phyloP scores from a whole-genome alignment of 2,329 filamentous ascomycete genomes.

The Cryoendolithus antarcticus region DNA sequence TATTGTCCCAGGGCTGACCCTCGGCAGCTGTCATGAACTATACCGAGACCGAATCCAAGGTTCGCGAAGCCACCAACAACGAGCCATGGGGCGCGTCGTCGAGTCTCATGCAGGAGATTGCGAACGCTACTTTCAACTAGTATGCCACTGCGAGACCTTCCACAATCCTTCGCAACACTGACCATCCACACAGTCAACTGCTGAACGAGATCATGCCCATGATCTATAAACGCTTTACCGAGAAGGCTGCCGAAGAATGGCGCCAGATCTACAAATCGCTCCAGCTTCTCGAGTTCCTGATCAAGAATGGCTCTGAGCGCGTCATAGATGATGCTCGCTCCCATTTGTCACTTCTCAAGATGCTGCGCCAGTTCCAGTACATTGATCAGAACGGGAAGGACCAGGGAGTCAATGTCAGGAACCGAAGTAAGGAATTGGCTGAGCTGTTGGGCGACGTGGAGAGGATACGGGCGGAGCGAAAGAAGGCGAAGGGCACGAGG shows the following conservation, averaged over 20 bases:
- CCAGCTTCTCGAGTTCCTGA: conserved; percentile 88
- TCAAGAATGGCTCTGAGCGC: conserved; percentile 95
- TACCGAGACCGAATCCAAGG: conserved; percentile 77
- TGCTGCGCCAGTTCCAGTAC: conserved; percentile 96
- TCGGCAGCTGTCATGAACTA: conserved; percentile 86
- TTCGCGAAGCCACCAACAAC: conserved; percentile 97
- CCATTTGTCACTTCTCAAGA: conserved; percentile 89
- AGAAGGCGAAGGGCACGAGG: conserved; percentile 81
- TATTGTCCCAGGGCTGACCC: conserved; percentile 5
- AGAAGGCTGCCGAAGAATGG: conserved; percentile 97
- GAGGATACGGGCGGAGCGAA: conserved; percentile 58
- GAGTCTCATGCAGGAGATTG: conserved; percentile 91
- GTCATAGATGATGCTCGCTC: conserved; percentile 95
- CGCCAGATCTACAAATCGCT: conserved; percentile 96
- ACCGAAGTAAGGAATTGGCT: conserved; percentile 86
- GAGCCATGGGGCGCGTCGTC: conserved; percentile 88
- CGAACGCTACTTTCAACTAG: conserved; percentile 97
- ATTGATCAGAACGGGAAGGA: conserved; percentile 96
- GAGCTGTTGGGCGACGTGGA: conserved; percentile 92
- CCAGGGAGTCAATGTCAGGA: conserved; percentile 93
- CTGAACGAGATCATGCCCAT: conserved; percentile 99
- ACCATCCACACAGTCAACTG: conserved; percentile 54
- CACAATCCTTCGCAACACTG: conserved; percentile 4
- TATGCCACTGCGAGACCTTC: conserved; percentile 34
- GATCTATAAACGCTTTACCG: conserved; percentile 98